Evolutionary conservation across 2,329 filamentous ascomycete genomes (phyloP).

Genomic region (Mycosphaerella arachidis): DNA sequence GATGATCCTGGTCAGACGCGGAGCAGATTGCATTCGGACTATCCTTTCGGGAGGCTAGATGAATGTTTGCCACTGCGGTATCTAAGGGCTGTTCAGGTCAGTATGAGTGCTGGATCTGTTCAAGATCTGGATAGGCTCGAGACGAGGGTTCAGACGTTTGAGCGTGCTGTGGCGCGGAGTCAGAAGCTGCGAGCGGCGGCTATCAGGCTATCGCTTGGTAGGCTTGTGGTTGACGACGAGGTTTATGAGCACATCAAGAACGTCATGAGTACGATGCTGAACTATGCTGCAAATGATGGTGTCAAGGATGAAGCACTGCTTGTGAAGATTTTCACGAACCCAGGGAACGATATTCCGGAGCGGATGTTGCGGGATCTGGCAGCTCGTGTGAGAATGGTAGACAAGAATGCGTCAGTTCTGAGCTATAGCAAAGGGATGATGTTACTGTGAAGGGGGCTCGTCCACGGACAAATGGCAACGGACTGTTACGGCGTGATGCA

Average conservation of each 20-base stretch:
- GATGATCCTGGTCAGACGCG: background rate
- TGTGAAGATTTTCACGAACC: background rate
- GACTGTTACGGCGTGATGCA: too few relatives aligned
- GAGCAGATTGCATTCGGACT: constrained; percentile 6
- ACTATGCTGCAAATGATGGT: background rate
- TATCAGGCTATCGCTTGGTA: background rate
- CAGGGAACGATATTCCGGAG: background rate
- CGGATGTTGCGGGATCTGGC: background rate
- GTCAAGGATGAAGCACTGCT: background rate
- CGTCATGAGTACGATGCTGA: background rate
- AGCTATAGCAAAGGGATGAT: background rate
- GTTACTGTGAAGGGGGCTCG: background rate
- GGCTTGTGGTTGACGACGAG: background rate
- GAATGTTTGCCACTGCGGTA: background rate
- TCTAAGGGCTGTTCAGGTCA: background rate
- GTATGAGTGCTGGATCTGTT: background rate
- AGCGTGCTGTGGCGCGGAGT: background rate
- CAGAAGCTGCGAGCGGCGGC: background rate
- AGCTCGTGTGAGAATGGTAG: background rate
- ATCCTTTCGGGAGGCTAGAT: constrained; percentile 1
- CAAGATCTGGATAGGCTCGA: background rate
- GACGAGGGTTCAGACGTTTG: background rate
- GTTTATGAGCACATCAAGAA: background rate
- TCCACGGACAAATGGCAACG: too few relatives aligned
- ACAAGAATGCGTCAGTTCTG: background rate